phyloP scores from a whole-genome alignment of 805 yeast genomes.

The Lipomyces mesembrius region DNA sequence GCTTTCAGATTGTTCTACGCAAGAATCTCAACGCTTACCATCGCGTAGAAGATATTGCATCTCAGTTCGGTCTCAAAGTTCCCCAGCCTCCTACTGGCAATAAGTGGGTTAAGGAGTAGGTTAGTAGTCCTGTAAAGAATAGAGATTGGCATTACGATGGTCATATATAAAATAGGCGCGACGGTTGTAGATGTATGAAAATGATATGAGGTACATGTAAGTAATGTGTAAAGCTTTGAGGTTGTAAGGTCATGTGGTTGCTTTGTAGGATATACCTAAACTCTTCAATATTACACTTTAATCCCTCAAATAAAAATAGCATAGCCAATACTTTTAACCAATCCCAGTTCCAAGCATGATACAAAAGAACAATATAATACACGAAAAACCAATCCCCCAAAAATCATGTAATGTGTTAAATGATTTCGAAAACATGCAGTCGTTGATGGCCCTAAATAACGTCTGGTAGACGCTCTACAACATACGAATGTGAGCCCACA shows the following conservation, averaged over 20 bases:
- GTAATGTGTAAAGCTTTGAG: background rate
- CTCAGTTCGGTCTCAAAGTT: slow-evolving; percentile 70
- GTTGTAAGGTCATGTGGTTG: background rate
- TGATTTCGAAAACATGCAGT: background rate
- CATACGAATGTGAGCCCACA: slow-evolving; percentile 92
- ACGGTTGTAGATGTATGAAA: background rate
- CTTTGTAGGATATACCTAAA: background rate
- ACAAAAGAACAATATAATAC: background rate
- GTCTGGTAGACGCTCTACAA: slow-evolving; percentile 88
- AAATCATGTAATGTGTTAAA: background rate
- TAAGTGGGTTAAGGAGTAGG: slow-evolving; percentile 23
- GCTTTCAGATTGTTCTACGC: slow-evolving; percentile 88
- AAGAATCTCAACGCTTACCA: slow-evolving; percentile 85
- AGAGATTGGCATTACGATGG: background rate
- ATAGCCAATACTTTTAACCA: background rate
- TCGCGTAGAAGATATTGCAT: slow-evolving; percentile 78
- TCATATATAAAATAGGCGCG: background rate
- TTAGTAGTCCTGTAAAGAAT: background rate
- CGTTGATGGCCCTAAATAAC: slow-evolving; percentile 7
- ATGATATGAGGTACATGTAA: background rate
- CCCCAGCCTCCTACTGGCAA: slow-evolving; percentile 45
- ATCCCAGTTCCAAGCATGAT: background rate
- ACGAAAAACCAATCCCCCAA: background rate
- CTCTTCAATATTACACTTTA: background rate
- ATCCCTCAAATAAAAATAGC: background rate